Evolutionary conservation across 1,284 basidiomycete species (phyloP), one percentile per base, ranked within the genome.

Genomic region (Naganishia albida): DNA sequence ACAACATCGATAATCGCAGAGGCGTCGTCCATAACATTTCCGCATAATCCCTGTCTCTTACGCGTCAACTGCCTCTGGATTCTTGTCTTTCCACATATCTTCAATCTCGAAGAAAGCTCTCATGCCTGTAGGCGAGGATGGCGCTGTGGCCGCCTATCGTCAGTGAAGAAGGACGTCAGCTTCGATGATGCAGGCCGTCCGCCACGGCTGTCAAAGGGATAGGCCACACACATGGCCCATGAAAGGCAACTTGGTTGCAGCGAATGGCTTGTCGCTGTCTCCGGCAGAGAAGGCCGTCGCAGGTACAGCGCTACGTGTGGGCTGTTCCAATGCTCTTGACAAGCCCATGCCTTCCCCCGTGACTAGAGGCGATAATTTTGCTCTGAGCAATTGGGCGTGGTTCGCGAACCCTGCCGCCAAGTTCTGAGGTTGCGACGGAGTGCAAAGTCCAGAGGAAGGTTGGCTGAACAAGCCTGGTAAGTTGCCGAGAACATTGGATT

Each of bases 51-150:
- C 42, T 43, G 16, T 43, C 42, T 43, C 54, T 25, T 43, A 44
- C 26, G 39, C 23, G 16, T 30, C 25, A 23, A 12, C 15, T 40
- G 40, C 18, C 20, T 26, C 40, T 30, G n/a, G 10, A n/a, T 34
- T 15, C 23, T 60, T 25, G 7, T 20, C 38, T 28, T 26, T 50
- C 46, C 46, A 60, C 18, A 48, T 40, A 16, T 50, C 63, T 38
- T 59, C 55, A 30, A 56, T 59, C 48, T 53, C 49, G 39, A 65
- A 51, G 43, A 52, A 53, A 7, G 50, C 34, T 23, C 55, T 28
- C 55, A 59, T 59, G 1, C 64, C 64, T 18, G 38, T 60, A 8
- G 64, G 64, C 10, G 64, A 60, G 8, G 55, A 46, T 16, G 64
- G 56, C 12, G 56, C 64, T 10, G 56, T 65, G 10, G 64, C 55